A percentile compares a stretch with the other conserved stretches of the same genome.
Evolutionary conservation across 805 yeast species (phyloP).

Genomic region (Saccharomycopsis fermentans): DNA sequence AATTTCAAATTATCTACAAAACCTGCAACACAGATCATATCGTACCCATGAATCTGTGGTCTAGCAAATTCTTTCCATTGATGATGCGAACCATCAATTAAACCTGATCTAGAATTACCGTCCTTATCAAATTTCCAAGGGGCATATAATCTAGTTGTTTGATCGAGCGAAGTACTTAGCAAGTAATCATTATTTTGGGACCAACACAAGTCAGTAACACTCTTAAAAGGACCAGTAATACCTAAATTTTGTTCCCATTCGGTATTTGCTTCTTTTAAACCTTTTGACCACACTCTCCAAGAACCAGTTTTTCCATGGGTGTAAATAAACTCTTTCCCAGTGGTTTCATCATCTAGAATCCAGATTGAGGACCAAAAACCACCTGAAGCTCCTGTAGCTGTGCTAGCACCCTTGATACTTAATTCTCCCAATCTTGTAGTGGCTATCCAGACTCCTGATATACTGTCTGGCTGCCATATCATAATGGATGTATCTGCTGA

Average conservation of each 20-base stretch:
- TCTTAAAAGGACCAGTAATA: constrained; percentile 65
- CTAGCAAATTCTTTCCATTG: constrained; percentile 91
- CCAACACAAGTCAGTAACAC: constrained; percentile 76
- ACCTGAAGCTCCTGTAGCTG: constrained; percentile 93
- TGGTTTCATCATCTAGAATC: constrained; percentile 36
- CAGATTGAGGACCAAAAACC: constrained; percentile 65
- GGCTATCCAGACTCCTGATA: constrained; percentile 87
- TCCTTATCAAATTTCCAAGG: constrained; percentile 36
- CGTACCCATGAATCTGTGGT: constrained; percentile 98
- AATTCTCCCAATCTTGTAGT: constrained; percentile 78
- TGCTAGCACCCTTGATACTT: constrained; percentile 91
- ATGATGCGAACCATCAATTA: constrained; percentile 19
- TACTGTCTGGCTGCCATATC: constrained; percentile 84
- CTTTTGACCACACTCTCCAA: constrained; percentile 61
- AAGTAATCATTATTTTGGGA: constrained; percentile 54
- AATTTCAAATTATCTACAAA: constrained; percentile 46
- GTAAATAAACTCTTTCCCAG: constrained; percentile 41
- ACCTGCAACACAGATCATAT: constrained; percentile 73
- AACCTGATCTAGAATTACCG: constrained; percentile 23
- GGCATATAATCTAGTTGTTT: constrained; percentile 80
- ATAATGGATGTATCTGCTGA: constrained; percentile 90
- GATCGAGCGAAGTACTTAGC: constrained; percentile 77
- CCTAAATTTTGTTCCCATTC: constrained; percentile 35
- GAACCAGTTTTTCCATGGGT: constrained; percentile 92
- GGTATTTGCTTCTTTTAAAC: constrained; percentile 34